These are phyloP conservation scores for Volvox africanus DNA, from an alignment of 139 green algal species.

Conservation along the genomic window DNA sequence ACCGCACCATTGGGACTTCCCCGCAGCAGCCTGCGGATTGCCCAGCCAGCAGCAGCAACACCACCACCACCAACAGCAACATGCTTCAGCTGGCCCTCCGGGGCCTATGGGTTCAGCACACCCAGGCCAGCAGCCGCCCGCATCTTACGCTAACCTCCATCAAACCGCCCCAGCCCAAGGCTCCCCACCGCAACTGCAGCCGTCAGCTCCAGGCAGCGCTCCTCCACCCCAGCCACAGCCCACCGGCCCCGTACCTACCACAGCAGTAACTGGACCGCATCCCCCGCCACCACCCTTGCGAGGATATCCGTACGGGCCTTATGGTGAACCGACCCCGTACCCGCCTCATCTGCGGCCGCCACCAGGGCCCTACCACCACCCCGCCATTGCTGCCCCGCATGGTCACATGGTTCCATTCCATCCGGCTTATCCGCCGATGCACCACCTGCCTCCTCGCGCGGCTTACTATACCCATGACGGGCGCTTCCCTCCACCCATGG, in stretches of 20 bases:
- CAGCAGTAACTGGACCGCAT: background rate
- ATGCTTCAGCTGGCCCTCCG: background rate
- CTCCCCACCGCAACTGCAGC: background rate
- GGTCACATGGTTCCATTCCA: constrained; percentile 25
- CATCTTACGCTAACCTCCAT: background rate
- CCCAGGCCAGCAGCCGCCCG: background rate
- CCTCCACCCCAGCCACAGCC: constrained; percentile 1
- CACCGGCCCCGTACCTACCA: background rate
- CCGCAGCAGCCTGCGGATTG: background rate
- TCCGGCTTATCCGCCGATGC: background rate
- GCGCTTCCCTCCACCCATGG: constrained; percentile 8
- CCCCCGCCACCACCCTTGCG: background rate
- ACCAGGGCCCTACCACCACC: constrained; percentile 5
- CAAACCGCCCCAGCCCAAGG: background rate
- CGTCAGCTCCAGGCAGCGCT: background rate
- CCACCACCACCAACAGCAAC: too few relatives aligned
- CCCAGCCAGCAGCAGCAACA: constrained; percentile 2
- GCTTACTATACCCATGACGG: constrained; percentile 5
- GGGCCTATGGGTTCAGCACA: background rate
- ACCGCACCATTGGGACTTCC: background rate
- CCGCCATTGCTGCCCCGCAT: background rate
- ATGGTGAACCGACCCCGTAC: constrained; percentile 21
- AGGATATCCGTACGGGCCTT: background rate
- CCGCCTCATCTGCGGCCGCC: background rate
- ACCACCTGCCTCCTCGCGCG: background rate